Conservation (phyloP, 495 filamentous ascomycete genomes). For the Xylaria palmicola region DNA sequence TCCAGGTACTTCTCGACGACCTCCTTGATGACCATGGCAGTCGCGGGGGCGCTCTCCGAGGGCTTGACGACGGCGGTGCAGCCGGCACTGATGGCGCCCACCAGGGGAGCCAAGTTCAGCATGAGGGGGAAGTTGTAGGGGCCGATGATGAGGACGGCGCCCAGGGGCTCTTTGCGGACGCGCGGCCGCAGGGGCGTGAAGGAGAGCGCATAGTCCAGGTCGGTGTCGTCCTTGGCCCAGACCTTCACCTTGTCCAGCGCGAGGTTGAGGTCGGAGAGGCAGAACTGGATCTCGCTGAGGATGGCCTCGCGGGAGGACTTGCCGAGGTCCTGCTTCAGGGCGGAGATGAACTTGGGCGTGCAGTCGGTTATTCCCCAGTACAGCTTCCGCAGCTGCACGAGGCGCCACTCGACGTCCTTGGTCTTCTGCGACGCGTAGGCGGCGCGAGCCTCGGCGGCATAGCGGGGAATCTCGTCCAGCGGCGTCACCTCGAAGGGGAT, state of each 20-base stretch:
- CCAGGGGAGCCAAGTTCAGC: constrained; percentile 70
- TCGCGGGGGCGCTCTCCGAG: constrained; percentile 72
- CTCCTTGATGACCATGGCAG: constrained; percentile 75
- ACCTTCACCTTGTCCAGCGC: constrained; percentile 70
- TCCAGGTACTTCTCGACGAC: constrained; percentile 74
- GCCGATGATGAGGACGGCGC: constrained; percentile 81
- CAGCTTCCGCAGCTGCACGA: constrained; percentile 83
- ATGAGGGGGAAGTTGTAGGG: constrained; percentile 92
- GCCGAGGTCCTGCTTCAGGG: constrained; percentile 70
- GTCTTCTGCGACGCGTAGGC: constrained; percentile 78
- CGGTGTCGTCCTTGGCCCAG: constrained; percentile 76
- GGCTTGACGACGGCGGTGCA: constrained; percentile 90
- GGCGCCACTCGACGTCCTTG: constrained; percentile 74
- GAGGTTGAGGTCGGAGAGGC: constrained; percentile 76
- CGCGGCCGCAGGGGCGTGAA: constrained; percentile 68
- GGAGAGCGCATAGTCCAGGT: constrained; percentile 62
- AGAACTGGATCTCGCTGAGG: constrained; percentile 69
- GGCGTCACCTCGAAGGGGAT: constrained; percentile 63
- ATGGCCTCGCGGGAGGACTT: constrained; percentile 70
- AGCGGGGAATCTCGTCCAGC: constrained; percentile 61
- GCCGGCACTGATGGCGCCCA: constrained; percentile 89
- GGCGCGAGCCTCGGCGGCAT: constrained; percentile 55
- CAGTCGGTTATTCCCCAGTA: constrained; percentile 90
- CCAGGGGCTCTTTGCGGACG: constrained; percentile 87
- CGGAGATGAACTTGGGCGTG: constrained; percentile 63